These are phyloP conservation scores for Fusarium aywerte DNA, from an alignment of 2,329 filamentous ascomycete genomes.

Conservation along the genomic window DNA sequence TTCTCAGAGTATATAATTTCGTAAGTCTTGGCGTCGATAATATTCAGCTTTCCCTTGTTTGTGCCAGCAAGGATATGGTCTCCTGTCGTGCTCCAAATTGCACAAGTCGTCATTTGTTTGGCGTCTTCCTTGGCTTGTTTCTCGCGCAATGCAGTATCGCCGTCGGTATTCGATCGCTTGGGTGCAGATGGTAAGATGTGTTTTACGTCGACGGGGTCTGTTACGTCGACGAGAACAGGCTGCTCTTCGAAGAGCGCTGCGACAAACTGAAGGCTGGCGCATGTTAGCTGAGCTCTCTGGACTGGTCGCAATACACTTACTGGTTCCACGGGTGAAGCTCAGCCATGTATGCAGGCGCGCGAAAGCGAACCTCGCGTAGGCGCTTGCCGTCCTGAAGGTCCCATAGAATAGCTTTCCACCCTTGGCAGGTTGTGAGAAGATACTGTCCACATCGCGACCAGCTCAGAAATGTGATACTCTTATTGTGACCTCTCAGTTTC, in stretches of 20 bases:
- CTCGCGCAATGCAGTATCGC: constrained; percentile 76
- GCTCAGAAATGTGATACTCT: constrained; percentile 92
- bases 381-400: constrained; percentile 78
- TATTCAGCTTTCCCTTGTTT: constrained; percentile 95
- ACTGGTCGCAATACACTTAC: constrained; percentile 57
- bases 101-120: constrained; percentile 93
- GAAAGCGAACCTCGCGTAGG: constrained; percentile 87
- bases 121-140: constrained; percentile 92
- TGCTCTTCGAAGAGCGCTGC: constrained; percentile 94
- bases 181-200: constrained; percentile 84
- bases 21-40: constrained; percentile 84
- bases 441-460: constrained; percentile 95
- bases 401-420: constrained; percentile 97
- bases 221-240: constrained; percentile 86
- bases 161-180: constrained; percentile 75
- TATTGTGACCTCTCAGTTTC: constrained; percentile 91
- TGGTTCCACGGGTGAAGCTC: constrained; percentile 93
- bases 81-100: constrained; percentile 85
- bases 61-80: constrained; percentile 93
- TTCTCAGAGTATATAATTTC: constrained; percentile 91
- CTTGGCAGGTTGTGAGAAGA: constrained; percentile 90
- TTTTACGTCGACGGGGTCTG: constrained; percentile 75
- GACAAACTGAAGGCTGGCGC: constrained; percentile 77
- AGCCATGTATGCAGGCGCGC: constrained; percentile 93
- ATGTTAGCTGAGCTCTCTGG: constrained; percentile 35